Evolutionary conservation across 768 basidiomycete species (phyloP).

Genomic region (Neoboletus brunneissimus): DNA sequence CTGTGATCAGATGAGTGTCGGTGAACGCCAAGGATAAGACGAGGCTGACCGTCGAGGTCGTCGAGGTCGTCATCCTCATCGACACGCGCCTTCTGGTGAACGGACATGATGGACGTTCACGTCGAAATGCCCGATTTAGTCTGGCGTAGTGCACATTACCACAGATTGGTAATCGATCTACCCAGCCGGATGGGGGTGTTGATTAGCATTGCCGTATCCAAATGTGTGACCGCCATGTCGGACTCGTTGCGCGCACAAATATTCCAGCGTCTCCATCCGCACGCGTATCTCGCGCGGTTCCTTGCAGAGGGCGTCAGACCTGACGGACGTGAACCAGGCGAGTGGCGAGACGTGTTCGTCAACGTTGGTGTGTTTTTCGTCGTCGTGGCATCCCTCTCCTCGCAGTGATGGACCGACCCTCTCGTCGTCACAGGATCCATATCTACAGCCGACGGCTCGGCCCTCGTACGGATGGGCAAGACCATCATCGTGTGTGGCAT

Average conservation of each 20-base stretch:
- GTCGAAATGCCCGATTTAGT: too few species aligned
- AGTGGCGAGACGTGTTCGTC: slow-evolving; percentile 72
- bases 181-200: too few species aligned
- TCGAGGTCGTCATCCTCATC: slow-evolving; percentile 40
- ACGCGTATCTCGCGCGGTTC: slow-evolving; percentile 84
- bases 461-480: slow-evolving; percentile 84
- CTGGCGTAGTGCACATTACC: too few species aligned
- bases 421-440: slow-evolving; percentile 65
- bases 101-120: too few species aligned
- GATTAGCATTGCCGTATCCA: too few species aligned
- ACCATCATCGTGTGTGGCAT: slow-evolving; percentile 97
- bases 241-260: slow-evolving; percentile 39
- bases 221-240: too few species aligned
- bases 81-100: slow-evolving; percentile 17
- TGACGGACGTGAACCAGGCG: slow-evolving; percentile 70
- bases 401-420: too few species aligned
- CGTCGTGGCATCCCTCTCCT: too few species aligned
- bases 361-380: slow-evolving; percentile 64
- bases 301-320: slow-evolving; percentile 74
- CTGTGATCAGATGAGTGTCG: slow-evolving; percentile 28
- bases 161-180: too few species aligned
- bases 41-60: slow-evolving; percentile 40
- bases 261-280: slow-evolving; percentile 89
- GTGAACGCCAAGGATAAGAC: not conserved
- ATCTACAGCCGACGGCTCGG: slow-evolving; percentile 90